phyloP scores from a whole-genome alignment of 371 early-diverging fungal species.

The Mortierella sp. region DNA sequence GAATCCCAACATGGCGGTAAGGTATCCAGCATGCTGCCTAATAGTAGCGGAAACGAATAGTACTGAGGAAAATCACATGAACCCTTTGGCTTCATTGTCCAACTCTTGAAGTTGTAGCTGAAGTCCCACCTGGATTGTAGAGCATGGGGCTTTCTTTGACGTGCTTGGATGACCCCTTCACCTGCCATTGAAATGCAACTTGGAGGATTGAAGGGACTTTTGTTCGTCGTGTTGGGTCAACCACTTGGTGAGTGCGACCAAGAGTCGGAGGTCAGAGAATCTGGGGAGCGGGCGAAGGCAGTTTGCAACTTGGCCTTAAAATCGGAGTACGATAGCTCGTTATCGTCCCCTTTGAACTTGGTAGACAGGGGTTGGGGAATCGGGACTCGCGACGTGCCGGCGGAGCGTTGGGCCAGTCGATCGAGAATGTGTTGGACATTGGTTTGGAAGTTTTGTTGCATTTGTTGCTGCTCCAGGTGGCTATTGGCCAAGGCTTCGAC shows the following conservation, averaged over 20 bases:
- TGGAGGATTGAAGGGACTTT: too few species aligned
- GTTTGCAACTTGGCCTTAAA: too few species aligned
- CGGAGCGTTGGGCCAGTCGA: background rate
- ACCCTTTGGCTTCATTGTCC: slow-evolving; percentile 1
- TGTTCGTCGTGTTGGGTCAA: too few species aligned
- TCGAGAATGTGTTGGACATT: slow-evolving; percentile 1
- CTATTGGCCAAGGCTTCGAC: slow-evolving; percentile 6
- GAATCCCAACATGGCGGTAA: background rate
- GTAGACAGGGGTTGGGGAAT: slow-evolving; percentile 1
- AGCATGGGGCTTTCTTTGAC: too few species aligned
- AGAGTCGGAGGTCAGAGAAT: too few species aligned
- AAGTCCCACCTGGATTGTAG: too few species aligned
- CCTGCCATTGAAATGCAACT: too few species aligned
- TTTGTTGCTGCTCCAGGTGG: slow-evolving; percentile 3
- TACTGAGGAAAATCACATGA: slow-evolving; percentile 1
- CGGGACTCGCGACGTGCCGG: background rate
- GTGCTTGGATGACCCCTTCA: too few species aligned
- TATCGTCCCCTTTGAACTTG: too few species aligned
- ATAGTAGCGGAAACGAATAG: slow-evolving; percentile 10
- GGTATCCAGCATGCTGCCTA: slow-evolving; percentile 12
- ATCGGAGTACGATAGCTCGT: too few species aligned
- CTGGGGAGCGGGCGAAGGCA: too few species aligned
- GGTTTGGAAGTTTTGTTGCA: background rate
- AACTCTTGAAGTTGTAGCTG: background rate
- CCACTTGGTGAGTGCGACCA: too few species aligned